phyloP scores from a whole-genome alignment of 495 filamentous ascomycete species.

The Aspergillus panamensis region DNA sequence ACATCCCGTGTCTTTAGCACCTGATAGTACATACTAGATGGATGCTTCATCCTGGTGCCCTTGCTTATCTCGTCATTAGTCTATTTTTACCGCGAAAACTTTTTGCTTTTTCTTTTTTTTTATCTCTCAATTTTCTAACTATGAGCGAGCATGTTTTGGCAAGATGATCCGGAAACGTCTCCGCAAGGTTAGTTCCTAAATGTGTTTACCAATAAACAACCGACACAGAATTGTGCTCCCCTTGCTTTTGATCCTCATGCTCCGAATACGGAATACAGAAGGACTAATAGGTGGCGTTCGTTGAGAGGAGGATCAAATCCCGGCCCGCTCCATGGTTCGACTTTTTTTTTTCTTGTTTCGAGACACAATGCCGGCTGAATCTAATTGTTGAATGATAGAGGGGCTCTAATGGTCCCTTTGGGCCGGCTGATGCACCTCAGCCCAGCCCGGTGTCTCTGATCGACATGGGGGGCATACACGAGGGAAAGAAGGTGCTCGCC shows the following conservation, averaged over 20 bases:
- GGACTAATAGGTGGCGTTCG: conserved; percentile 18
- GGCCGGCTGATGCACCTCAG: conserved; percentile 16
- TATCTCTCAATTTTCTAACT: not conserved
- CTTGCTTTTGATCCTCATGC: conserved; percentile 17
- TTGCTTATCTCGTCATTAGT: conserved; percentile 5
- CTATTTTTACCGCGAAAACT: conserved; percentile 2
- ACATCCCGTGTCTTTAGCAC: conserved; percentile 8
- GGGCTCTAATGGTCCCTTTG: not conserved
- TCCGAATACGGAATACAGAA: conserved; percentile 17
- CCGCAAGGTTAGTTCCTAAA: conserved; percentile 11
- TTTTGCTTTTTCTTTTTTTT: not conserved
- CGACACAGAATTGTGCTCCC: conserved; percentile 15
- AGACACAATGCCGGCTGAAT: conserved; percentile 14
- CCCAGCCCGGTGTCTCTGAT: conserved; percentile 13
- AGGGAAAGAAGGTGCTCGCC: conserved; percentile 20
- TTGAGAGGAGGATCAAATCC: not conserved
- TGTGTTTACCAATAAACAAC: conserved; percentile 23
- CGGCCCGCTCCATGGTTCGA: conserved; percentile 14
- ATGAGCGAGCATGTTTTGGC: not conserved
- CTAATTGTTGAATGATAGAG: conserved; percentile 13
- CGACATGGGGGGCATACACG: conserved; percentile 15
- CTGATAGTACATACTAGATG: conserved; percentile 13
- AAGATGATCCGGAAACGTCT: conserved; percentile 13
- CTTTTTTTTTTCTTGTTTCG: not conserved
- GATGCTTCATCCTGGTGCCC: conserved; percentile 10